Conservation (phyloP, 1,139 yeast genomes). For the Saccharomyces hybrid region DNA sequence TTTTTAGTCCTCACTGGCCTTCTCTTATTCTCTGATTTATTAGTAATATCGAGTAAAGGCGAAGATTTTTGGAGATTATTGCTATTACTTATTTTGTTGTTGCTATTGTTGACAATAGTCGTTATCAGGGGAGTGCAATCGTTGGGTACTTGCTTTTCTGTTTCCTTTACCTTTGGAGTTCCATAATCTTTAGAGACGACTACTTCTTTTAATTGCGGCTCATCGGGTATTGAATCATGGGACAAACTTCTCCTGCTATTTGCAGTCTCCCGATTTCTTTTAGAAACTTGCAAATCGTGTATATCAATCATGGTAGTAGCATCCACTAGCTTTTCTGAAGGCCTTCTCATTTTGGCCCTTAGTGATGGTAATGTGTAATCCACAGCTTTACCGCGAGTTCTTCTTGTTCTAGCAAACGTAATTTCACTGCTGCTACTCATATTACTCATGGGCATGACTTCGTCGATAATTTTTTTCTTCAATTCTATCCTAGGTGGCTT, state of each 20-base stretch:
- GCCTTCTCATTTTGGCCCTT: conserved; percentile 64
- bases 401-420: conserved; percentile 29
- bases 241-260: not conserved
- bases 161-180: not conserved
- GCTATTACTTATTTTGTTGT: not conserved
- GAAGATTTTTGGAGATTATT: not conserved
- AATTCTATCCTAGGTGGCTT: conserved; percentile 30
- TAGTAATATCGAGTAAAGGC: conserved; percentile 23
- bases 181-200: not conserved
- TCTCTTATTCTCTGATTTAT: conserved; percentile 12
- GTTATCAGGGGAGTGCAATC: not conserved
- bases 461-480: conserved; percentile 31
- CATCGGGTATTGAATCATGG: not conserved
- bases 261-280: conserved; percentile 5
- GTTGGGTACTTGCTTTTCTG: not conserved
- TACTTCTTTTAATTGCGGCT: not conserved
- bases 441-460: conserved; percentile 33
- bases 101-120: not conserved
- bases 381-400: conserved; percentile 47
- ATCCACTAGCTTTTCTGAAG: conserved; percentile 51
- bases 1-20: conserved; percentile 16
- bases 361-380: conserved; percentile 66
- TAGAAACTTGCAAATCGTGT: conserved; percentile 28
- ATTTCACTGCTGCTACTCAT: conserved; percentile 13
- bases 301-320: conserved; percentile 37